phyloP scores from a whole-genome alignment of 257 asterid species.

The Dorcoceras hygrometricum region DNA sequence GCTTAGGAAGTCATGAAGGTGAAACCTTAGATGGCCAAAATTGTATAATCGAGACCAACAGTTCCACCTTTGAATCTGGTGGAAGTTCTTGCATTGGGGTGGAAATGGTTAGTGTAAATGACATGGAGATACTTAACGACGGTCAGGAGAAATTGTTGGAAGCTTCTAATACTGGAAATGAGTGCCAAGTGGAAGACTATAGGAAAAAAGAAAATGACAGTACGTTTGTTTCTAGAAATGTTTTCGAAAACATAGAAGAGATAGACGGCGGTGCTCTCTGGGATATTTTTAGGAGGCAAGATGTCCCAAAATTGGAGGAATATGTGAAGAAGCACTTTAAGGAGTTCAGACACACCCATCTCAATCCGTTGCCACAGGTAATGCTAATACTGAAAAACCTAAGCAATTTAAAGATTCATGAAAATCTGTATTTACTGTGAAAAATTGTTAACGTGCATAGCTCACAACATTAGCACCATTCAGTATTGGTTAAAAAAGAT shows the following conservation, averaged over 20 bases:
- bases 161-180: constrained; percentile 23
- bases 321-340: constrained; percentile 51
- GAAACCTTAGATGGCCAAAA: constrained; percentile 15
- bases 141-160: constrained; percentile 24
- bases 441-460: not conserved
- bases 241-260: constrained; percentile 30
- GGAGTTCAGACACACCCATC: constrained; percentile 53
- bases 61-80: constrained; percentile 3
- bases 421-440: not conserved
- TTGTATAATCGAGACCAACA: constrained; percentile 17
- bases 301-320: constrained; percentile 64
- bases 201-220: constrained; percentile 20
- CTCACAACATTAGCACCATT: too few species aligned
- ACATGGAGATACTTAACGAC: constrained; percentile 9
- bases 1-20: constrained; percentile 9
- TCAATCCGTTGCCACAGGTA: constrained; percentile 61
- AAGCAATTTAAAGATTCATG: constrained; percentile 6
- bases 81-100: constrained; percentile 14
- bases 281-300: constrained; percentile 93
- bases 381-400: constrained; percentile 10
- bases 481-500: too few species aligned
- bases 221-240: constrained; percentile 17
- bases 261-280: constrained; percentile 81
- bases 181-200: constrained; percentile 19
- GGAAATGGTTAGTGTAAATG: constrained; percentile 15